Base-by-base conservation (phyloP, 129 eudicot genomes). In the Erigeron canadensis region DNA sequence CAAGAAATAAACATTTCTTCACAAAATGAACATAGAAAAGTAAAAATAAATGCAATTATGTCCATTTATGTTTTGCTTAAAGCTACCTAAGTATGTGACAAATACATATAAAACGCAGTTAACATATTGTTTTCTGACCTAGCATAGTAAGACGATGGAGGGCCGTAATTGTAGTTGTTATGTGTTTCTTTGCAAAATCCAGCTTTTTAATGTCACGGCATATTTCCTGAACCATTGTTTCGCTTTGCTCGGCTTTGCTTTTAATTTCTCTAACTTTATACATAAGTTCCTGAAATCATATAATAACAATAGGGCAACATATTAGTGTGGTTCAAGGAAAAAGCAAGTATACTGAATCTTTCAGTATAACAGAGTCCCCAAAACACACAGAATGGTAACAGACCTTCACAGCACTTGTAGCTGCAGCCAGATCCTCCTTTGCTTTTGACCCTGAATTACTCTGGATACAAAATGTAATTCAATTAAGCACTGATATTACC, bases 181-280 rank as follows among this genome's bases (percentile, higher is more conserved):
- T 83, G 74, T 95, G 97, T 81, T 95, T 95, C 79, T 95, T 95
- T 43, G 97, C 97, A 70, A 90, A 95, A 86, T 95, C 99, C 70
- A 95, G 79, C 82, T 95, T 95, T 89, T 95, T 90, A 67, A 95
- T 95, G 83, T 95, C 99, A 65, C 99, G 99, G 57, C 99, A 95
- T 82, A 95, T 95, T 81, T 95, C 99, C 85, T 95, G 99, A 75
- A 95, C 99, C 99, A 90, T 90, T 72, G 96, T 88, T 79, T 95
- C 99, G 77, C 99, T 95, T 88, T 95, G 99, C 77, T 90, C 99
- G 54, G 99, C 99, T 69, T 95, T 90, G 66, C 88, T 90, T 83
- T 95, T 90, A 56, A 95, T 95, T 86, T 95, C 97, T 70, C 88
- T 92, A 72, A 90, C 90, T 78, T 95, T 95, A 67, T 83, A 75